Conservation (phyloP, 495 filamentous ascomycete species). For the Penicillium psychrofluorescens region DNA sequence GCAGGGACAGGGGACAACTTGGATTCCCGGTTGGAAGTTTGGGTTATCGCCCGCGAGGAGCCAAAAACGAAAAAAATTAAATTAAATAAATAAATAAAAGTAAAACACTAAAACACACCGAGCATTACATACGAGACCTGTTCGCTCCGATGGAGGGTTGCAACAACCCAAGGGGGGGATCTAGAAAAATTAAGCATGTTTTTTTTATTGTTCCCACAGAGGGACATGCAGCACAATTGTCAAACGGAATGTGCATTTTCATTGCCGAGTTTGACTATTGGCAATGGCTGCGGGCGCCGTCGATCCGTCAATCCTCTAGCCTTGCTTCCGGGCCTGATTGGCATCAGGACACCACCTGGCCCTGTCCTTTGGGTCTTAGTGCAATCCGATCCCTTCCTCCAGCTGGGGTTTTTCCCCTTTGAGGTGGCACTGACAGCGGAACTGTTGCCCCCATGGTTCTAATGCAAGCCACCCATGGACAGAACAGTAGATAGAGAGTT, state of each 20-base stretch:
- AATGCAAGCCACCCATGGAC: slow-evolving; percentile 26
- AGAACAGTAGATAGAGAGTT: too few species aligned
- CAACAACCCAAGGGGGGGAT: background rate
- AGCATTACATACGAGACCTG: too few species aligned
- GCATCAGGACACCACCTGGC: slow-evolving; percentile 6
- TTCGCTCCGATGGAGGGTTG: background rate
- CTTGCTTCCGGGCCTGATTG: slow-evolving; percentile 28
- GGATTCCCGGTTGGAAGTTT: too few species aligned
- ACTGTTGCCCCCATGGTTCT: slow-evolving; percentile 14
- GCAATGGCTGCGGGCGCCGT: slow-evolving; percentile 35
- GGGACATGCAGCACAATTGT: slow-evolving; percentile 5
- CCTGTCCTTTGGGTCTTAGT: slow-evolving; percentile 1
- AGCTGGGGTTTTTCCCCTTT: slow-evolving; percentile 6
- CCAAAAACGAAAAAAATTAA: too few species aligned
- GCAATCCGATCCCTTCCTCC: slow-evolving; percentile 8
- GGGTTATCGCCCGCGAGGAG: too few species aligned
- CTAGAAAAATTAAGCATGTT: background rate
- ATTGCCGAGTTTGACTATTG: slow-evolving; percentile 34
- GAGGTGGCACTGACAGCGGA: slow-evolving; percentile 24
- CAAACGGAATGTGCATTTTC: slow-evolving; percentile 22
- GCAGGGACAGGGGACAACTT: too few species aligned
- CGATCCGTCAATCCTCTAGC: slow-evolving; percentile 31
- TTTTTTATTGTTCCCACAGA: background rate
- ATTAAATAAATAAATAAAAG: too few species aligned
- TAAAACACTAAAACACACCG: too few species aligned